These are phyloP conservation scores for Wickerhamiella siamensis DNA, from an alignment of 805 yeast species.

Conservation along the genomic window DNA sequence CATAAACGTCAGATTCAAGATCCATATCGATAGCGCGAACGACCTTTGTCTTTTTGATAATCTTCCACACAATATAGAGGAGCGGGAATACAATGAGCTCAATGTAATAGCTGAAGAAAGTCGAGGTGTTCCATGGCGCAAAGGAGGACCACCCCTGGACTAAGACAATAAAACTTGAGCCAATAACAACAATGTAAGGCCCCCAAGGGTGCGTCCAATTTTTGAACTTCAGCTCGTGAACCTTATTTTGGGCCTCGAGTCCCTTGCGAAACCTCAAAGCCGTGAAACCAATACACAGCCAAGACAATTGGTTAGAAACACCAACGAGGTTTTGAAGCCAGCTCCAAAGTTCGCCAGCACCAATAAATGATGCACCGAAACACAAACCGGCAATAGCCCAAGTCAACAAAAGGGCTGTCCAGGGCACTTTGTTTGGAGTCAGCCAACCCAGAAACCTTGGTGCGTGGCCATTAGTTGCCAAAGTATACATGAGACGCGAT, in stretches of 20 bases:
- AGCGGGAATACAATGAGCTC: slow-evolving; percentile 40
- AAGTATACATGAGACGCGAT: slow-evolving; percentile 44
- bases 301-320: slow-evolving; percentile 48
- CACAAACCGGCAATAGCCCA: slow-evolving; percentile 44
- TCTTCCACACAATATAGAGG: slow-evolving; percentile 43
- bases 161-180: slow-evolving; percentile 35
- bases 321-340: slow-evolving; percentile 45
- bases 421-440: slow-evolving; percentile 39
- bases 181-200: slow-evolving; percentile 34
- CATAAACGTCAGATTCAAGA: slow-evolving; percentile 62
- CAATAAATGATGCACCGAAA: slow-evolving; percentile 44
- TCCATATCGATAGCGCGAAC: slow-evolving; percentile 60
- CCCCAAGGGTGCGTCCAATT: slow-evolving; percentile 38
- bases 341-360: slow-evolving; percentile 38
- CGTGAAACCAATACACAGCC: slow-evolving; percentile 43
- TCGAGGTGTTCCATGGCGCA: slow-evolving; percentile 50
- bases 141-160: slow-evolving; percentile 54
- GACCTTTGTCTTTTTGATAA: slow-evolving; percentile 46
- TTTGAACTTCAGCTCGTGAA: slow-evolving; percentile 32
- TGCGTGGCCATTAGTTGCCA: slow-evolving; percentile 45
- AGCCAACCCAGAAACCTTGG: slow-evolving; percentile 35
- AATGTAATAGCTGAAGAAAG: slow-evolving; percentile 54
- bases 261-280: slow-evolving; percentile 42
- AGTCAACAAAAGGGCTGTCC: slow-evolving; percentile 34
- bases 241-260: slow-evolving; percentile 29